Evolutionary conservation across 129 eudicot species (phyloP).

Genomic region (Pulicaria dysenterica): DNA sequence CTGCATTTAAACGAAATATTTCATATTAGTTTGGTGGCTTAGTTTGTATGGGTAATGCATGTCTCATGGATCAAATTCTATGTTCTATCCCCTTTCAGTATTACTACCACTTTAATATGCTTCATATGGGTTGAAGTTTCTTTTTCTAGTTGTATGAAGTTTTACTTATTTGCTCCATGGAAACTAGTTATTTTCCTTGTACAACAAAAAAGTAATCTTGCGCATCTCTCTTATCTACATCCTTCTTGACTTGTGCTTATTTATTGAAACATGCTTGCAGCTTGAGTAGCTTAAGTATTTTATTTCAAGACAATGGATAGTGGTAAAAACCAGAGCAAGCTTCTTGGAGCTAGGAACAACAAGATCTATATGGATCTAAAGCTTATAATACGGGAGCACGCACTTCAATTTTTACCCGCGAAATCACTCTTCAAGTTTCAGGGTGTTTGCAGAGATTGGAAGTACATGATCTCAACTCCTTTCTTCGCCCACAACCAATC

Average conservation of each 20-base stretch:
- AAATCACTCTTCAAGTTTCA: constrained; percentile 51
- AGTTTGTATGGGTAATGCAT: background rate
- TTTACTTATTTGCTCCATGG: constrained; percentile 6
- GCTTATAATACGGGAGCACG: constrained; percentile 51
- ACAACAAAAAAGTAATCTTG: constrained; percentile 7
- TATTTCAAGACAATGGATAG: constrained; percentile 43
- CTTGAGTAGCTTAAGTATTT: constrained; percentile 28
- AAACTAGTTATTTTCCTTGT: background rate
- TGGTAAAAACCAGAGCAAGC: constrained; percentile 33
- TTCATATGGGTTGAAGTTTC: background rate
- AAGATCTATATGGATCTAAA: constrained; percentile 54
- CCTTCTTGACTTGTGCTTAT: constrained; percentile 9
- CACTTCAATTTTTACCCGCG: constrained; percentile 66
- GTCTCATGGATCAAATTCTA: background rate
- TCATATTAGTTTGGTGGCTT: constrained; percentile 11
- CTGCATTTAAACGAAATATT: background rate
- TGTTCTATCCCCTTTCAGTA: background rate
- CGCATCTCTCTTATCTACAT: background rate
- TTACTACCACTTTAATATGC: background rate
- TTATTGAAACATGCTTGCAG: constrained; percentile 30
- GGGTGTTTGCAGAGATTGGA: constrained; percentile 66
- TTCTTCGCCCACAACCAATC: constrained; percentile 68
- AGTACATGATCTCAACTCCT: constrained; percentile 46
- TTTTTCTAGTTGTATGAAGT: background rate
- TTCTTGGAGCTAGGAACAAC: constrained; percentile 31